phyloP scores from a whole-genome alignment of 2,329 filamentous ascomycete species.

The Colletotrichum orchidophilum region DNA sequence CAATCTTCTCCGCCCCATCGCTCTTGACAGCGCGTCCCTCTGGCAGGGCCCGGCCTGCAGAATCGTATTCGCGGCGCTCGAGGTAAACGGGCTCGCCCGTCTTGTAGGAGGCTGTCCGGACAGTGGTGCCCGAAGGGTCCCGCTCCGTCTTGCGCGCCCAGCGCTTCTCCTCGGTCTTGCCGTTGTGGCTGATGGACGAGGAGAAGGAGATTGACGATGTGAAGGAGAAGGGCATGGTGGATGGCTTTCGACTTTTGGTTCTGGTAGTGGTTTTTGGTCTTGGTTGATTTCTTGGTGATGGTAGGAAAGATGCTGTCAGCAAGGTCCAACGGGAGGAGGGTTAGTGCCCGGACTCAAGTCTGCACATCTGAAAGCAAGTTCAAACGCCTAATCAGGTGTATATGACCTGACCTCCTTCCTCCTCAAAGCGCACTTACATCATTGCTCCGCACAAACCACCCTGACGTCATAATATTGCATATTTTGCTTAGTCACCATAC shows the following conservation, averaged over 20 bases:
- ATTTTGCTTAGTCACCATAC: neutral
- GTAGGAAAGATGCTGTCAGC: neutral
- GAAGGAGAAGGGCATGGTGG: slow-evolving; percentile 12
- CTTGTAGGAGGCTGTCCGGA: slow-evolving; percentile 16
- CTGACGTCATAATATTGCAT: neutral
- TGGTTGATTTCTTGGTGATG: neutral
- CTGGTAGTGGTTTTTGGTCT: neutral
- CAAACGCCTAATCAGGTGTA: neutral
- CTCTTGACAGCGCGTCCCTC: slow-evolving; percentile 8
- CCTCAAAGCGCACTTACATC: neutral
- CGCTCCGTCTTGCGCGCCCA: slow-evolving; percentile 11
- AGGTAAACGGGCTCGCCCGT: slow-evolving; percentile 5
- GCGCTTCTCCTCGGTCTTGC: slow-evolving; percentile 16
- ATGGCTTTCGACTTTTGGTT: too few species aligned
- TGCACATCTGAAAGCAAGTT: neutral
- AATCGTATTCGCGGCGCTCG: slow-evolving; percentile 20
- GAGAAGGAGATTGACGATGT: slow-evolving; percentile 23
- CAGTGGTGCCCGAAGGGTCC: neutral
- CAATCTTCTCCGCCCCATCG: neutral
- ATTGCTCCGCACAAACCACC: neutral
- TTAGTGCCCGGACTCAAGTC: too few species aligned
- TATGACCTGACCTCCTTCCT: too few species aligned
- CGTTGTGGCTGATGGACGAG: slow-evolving; percentile 18
- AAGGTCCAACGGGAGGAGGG: too few species aligned
- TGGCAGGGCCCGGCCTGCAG: slow-evolving; percentile 6